Evolutionary conservation across 139 green algal species (phyloP).

Genomic region (Closterium sp.): DNA sequence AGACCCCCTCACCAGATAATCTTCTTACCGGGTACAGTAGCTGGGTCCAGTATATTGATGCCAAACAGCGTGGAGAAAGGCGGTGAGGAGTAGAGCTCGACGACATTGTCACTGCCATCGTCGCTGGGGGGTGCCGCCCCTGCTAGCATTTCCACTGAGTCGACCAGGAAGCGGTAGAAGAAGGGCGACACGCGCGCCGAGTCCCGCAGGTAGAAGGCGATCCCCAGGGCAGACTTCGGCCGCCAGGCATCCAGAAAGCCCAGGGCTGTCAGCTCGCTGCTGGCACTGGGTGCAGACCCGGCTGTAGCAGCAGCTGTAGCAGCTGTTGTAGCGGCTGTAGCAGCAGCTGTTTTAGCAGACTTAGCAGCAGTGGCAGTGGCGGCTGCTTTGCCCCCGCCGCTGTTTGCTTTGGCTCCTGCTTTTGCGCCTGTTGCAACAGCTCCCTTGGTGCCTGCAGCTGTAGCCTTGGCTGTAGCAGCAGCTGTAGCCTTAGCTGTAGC

Average conservation of each 20-base stretch:
- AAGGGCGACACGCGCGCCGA: too few species aligned
- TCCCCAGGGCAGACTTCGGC: not conserved
- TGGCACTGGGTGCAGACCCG: not conserved
- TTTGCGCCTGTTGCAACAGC: not conserved
- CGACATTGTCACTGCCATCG: too few species aligned
- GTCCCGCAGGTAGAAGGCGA: too few species aligned
- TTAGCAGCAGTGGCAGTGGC: not conserved
- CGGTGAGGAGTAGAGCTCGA: too few species aligned
- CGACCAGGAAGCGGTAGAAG: too few species aligned
- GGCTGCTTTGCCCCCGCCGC: not conserved
- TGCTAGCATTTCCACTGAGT: too few species aligned
- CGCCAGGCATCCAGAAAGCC: not conserved
- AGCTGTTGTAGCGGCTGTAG: not conserved
- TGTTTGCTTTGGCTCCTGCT: not conserved
- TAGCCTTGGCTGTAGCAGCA: not conserved
- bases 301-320: not conserved
- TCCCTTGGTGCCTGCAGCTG: too few species aligned
- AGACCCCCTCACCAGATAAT: too few species aligned
- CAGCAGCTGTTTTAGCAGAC: not conserved
- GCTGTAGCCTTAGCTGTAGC: not conserved
- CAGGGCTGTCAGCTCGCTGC: not conserved
- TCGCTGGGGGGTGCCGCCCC: too few species aligned
- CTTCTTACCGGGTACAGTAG: too few species aligned
- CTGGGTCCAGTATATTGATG: too few species aligned
- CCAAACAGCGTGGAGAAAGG: too few species aligned